Conservation (phyloP, 208 protist genomes). For the Trypanosoma avium region DNA sequence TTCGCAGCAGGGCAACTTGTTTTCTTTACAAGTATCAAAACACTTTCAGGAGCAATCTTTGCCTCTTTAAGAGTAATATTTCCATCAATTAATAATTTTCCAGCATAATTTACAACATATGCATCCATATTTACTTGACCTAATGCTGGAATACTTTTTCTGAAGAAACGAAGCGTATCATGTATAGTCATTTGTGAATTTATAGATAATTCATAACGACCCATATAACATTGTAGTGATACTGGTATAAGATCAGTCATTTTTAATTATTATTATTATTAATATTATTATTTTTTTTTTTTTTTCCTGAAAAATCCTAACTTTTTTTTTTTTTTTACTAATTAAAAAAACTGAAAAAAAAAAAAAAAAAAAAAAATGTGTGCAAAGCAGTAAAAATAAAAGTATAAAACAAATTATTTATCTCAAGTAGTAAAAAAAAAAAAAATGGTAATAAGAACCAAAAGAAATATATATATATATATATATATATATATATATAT, state of each 20-base stretch:
- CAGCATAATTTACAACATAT: constrained; percentile 47
- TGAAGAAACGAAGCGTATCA: constrained; percentile 44
- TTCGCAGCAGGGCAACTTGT: constrained; percentile 30
- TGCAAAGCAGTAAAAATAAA: not conserved
- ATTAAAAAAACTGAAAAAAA: not conserved
- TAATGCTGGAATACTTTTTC: constrained; percentile 23
- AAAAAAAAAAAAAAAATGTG: not conserved
- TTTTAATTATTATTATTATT: not conserved
- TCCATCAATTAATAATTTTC: constrained; percentile 42
- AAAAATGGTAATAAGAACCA: not conserved
- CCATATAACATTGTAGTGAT: constrained; percentile 61
- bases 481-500: not conserved
- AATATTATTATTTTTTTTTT: not conserved
- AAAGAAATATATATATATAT: not conserved
- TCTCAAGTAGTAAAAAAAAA: not conserved
- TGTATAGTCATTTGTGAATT: constrained; percentile 34
- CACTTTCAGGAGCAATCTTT: constrained; percentile 24
- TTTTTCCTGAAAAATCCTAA: not conserved
- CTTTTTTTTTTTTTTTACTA: not conserved
- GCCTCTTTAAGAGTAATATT: constrained; percentile 31
- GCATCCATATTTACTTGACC: constrained; percentile 53
- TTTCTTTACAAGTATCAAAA: constrained; percentile 49
- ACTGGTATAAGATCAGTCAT: constrained; percentile 34
- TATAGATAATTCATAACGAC: constrained; percentile 49
- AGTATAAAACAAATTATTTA: not conserved